Percentiles rank a stretch among this genome's conserved stretches.
These are phyloP conservation scores for Claviceps arundinis DNA, from an alignment of 2,329 filamentous ascomycete species.

Conservation along the genomic window DNA sequence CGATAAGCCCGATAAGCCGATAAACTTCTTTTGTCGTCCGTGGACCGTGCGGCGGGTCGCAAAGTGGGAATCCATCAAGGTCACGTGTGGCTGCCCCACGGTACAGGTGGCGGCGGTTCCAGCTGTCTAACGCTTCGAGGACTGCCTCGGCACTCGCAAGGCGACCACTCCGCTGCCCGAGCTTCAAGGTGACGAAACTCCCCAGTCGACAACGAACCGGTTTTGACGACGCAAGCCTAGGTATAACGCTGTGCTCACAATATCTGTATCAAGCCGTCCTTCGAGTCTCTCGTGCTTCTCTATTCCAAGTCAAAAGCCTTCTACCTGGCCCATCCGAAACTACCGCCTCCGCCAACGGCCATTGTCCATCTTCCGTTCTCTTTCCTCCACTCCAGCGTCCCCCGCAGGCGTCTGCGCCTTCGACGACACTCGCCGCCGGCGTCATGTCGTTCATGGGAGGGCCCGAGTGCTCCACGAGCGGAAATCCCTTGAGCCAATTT, in stretches of 20 bases:
- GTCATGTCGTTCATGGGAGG: constrained; percentile 91
- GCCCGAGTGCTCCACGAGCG: constrained; percentile 90
- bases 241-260: not conserved
- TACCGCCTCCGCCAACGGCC: no score
- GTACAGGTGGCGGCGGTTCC: no score
- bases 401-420: not conserved
- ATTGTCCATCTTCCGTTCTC: constrained; percentile 6
- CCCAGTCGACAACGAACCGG: not conserved
- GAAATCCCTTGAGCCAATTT: constrained; percentile 93
- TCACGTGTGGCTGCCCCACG: no score
- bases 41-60: no score
- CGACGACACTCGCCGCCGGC: not conserved
- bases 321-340: no score
- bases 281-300: not conserved
- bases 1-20: constrained; percentile 15
- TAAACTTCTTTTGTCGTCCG: no score
- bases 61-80: no score
- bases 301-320: not conserved
- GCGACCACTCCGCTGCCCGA: no score
- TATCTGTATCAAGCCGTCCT: not conserved
- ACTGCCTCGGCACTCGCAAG: no score
- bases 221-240: not conserved
- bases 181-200: not conserved
- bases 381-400: not conserved
- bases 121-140: no score